A percentile compares a stretch with the other conserved stretches of the same genome.
Conservation (phyloP, 306 rosid species). For the Inga leiocalycina region DNA sequence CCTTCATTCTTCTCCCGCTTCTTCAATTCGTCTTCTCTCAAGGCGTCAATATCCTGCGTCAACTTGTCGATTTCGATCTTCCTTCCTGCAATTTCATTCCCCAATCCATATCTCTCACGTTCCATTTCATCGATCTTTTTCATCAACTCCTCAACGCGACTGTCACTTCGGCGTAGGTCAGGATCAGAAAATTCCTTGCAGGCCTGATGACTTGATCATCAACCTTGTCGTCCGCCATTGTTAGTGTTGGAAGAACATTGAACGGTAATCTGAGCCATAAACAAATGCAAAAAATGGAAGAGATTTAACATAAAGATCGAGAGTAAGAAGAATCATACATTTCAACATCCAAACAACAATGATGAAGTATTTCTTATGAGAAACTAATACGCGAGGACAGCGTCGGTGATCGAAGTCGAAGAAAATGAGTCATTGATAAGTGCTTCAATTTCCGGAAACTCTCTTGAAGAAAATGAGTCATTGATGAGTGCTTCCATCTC, state of each 20-base stretch:
- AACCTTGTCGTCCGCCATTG: slow-evolving; percentile 46
- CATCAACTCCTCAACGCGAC: slow-evolving; percentile 19
- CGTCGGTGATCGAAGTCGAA: neutral
- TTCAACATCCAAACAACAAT: slow-evolving; percentile 3
- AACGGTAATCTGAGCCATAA: neutral
- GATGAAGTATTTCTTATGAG: neutral
- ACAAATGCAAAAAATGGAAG: neutral
- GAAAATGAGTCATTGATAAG: slow-evolving; percentile 10
- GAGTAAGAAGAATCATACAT: neutral
- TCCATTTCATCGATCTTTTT: slow-evolving; percentile 50
- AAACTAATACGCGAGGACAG: neutral
- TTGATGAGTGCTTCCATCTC: too few species aligned
- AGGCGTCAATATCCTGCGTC: slow-evolving; percentile 43
- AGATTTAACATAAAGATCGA: neutral
- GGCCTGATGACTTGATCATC: slow-evolving; percentile 30
- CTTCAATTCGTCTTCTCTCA: slow-evolving; percentile 33
- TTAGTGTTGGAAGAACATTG: neutral
- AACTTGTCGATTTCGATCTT: slow-evolving; percentile 43
- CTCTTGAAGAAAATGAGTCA: neutral
- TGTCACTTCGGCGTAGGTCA: neutral
- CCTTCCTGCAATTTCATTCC: slow-evolving; percentile 39
- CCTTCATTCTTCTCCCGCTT: slow-evolving; percentile 39
- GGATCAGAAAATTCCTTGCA: slow-evolving; percentile 27
- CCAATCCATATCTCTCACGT: slow-evolving; percentile 48
- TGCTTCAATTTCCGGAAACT: neutral